Evolutionary conservation across 306 rosid genomes (phyloP), one percentile per base, ranked within the genome.

Genomic region (Acacia acuminata): DNA sequence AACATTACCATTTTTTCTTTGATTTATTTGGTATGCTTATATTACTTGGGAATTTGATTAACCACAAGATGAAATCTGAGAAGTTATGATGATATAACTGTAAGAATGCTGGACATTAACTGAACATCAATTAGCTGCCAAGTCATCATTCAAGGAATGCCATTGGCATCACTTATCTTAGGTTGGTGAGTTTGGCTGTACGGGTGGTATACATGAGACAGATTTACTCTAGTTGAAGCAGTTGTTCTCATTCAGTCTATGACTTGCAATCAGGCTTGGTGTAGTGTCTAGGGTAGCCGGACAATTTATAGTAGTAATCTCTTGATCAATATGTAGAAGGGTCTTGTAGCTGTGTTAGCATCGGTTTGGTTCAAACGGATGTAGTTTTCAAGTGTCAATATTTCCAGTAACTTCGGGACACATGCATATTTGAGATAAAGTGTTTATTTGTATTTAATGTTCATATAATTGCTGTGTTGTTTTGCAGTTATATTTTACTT

Each of bases 401-500:
- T 50, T 50, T 50, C n/a, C 38, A 17, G 27, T 30, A 73, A 30
- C 11, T 32, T 34, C 27, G 12, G 51, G 45, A 75, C 56, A 34
- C 22, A 1, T 13, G 14, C 44, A 71, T 50, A 24, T 53, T 55
- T 55, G 73, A 12, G 51, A 42, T n/a, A 42, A 40, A n/a, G 16
- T 17, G 13, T 32, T 55, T 53, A 19, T 53, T 51, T 65, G 8
- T 13, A 1, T 36, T 15, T 3, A 38, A 69, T 34, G 10, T 53
- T 5, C 75, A n/a, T 70, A 43, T 13, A n/a, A 6, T 24, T 13
- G 5, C 30, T 43, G 13, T n/a, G 42, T 61, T 66, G 10, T 60
- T 38, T 50, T 68, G 76, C 79, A 77, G 87, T 44, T 70, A 67
- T 65, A 20, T 43, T 47, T 71, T 24, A 71, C 42, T 20, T 7